Evolutionary conservation across 2,329 filamentous ascomycete genomes (phyloP).

Genomic region (Sclerotinia trifoliorum): DNA sequence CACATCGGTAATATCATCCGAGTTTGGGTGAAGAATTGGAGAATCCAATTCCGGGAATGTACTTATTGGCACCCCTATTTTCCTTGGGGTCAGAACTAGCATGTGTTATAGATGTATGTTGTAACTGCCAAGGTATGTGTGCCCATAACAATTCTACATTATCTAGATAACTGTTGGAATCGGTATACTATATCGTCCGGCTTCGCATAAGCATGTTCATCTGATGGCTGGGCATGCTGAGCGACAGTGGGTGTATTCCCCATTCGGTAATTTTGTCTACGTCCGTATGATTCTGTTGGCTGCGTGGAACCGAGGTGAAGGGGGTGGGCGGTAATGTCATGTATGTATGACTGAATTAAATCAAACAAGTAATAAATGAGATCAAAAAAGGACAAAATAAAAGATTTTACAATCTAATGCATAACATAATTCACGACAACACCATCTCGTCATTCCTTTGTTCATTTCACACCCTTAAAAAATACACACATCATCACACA

Average conservation of each 20-base stretch:
- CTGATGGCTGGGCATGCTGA: conserved; percentile 15
- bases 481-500: neutral
- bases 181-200: conserved; percentile 8
- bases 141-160: neutral
- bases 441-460: neutral
- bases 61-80: neutral
- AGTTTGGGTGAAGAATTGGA: conserved; percentile 6
- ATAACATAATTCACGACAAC: neutral
- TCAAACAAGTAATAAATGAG: neutral
- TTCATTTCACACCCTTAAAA: neutral
- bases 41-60: conserved; percentile 7
- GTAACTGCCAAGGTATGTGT: neutral
- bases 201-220: conserved; percentile 18
- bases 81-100: too few species aligned
- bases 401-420: too few species aligned
- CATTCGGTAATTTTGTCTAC: neutral
- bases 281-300: neutral
- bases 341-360: conserved; percentile 4
- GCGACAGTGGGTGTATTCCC: conserved; percentile 1
- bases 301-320: neutral
- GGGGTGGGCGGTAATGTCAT: neutral
- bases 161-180: neutral
- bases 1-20: neutral
- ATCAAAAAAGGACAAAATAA: neutral
- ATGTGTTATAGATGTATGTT: neutral